These are phyloP conservation scores for Ziziphus jujuba DNA, from an alignment of 306 rosid genomes.

Conservation along the genomic window DNA sequence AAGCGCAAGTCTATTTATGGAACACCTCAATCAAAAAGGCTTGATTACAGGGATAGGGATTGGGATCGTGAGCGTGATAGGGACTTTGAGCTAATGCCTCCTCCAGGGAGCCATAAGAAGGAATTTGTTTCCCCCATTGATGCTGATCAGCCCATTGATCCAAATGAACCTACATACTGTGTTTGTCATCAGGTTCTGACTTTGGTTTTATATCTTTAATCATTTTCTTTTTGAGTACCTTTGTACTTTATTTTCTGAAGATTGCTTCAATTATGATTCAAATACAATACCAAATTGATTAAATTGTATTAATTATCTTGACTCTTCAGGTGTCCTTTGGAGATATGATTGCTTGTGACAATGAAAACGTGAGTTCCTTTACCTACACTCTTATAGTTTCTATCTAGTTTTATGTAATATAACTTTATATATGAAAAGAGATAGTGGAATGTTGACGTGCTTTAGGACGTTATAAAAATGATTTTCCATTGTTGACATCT, in stretches of 20 bases:
- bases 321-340: constrained; percentile 84
- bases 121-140: constrained; percentile 73
- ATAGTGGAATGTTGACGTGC: no score
- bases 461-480: no score
- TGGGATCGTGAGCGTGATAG: constrained; percentile 97
- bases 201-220: constrained; percentile 15
- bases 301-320: constrained; percentile 25
- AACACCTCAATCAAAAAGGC: constrained; percentile 79
- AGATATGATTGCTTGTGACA: constrained; percentile 96
- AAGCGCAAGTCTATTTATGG: constrained; percentile 56
- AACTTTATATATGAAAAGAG: no score
- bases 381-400: constrained; percentile 9
- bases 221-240: constrained; percentile 13
- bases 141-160: constrained; percentile 90
- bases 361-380: constrained; percentile 73
- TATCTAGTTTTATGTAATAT: background rate
- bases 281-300: constrained; percentile 22
- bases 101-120: constrained; percentile 89
- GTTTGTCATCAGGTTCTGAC: constrained; percentile 90
- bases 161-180: constrained; percentile 93
- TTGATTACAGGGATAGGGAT: constrained; percentile 81
- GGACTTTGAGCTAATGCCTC: constrained; percentile 97
- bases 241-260: constrained; percentile 13
- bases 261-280: constrained; percentile 26
- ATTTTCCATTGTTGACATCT: no score